Conservation (phyloP, 2,329 filamentous ascomycete genomes). For the Trichoderma sp. region DNA sequence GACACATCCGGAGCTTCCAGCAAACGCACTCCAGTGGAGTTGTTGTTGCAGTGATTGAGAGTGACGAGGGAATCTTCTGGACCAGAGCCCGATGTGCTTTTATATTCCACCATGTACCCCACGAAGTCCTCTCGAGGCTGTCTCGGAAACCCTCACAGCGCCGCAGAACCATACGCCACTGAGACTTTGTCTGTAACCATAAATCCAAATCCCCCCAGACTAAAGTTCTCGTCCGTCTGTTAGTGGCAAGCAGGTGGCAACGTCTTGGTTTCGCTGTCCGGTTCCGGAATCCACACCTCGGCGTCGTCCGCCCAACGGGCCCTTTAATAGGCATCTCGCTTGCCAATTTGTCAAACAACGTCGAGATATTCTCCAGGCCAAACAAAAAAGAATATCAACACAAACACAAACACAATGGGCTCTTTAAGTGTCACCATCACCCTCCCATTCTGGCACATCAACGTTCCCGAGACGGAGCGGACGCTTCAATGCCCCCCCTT, state of each 20-base stretch:
- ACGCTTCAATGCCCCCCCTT: conserved; percentile 72
- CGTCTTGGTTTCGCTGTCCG: not conserved
- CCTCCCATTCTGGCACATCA: conserved; percentile 79
- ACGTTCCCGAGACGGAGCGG: conserved; percentile 67
- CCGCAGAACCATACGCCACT: not conserved
- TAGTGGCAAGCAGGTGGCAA: conserved; percentile 11
- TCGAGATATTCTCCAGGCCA: not conserved
- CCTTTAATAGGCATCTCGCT: not conserved
- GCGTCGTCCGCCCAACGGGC: not conserved
- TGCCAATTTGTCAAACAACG: not conserved
- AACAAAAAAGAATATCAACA: not conserved
- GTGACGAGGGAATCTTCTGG: conserved; percentile 13
- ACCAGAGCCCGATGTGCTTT: not conserved
- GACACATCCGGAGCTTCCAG: conserved; percentile 26
- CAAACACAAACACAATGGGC: conserved; percentile 42
- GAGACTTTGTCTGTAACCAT: not conserved
- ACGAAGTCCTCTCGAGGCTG: not conserved
- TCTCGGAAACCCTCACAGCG: not conserved
- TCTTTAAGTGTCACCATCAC: conserved; percentile 36
- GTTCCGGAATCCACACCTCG: conserved; percentile 12
- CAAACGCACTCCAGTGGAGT: conserved; percentile 13
- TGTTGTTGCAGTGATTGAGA: conserved; percentile 2
- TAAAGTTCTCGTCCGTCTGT: not conserved
- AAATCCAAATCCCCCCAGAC: not conserved
- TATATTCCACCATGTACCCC: conserved; percentile 21